Conservation (phyloP, 1,284 basidiomycete genomes). For the Microbotryum lychnidis-dioicae region DNA sequence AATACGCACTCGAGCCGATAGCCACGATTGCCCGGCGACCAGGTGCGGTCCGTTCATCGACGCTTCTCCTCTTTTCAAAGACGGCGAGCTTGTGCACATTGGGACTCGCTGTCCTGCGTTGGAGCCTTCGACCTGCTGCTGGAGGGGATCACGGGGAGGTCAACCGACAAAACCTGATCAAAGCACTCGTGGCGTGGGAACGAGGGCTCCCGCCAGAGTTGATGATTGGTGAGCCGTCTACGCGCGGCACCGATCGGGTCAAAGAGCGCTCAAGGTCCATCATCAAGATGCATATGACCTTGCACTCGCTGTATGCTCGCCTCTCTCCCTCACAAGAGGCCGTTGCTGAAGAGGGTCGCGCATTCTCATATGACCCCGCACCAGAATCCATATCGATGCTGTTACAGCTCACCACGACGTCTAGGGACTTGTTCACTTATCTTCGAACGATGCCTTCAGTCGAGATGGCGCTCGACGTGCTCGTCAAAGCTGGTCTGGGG, state of each 20-base stretch:
- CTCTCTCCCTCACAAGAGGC: not conserved
- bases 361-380: conserved; percentile 10
- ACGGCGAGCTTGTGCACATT: conserved; percentile 21
- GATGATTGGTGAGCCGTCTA: conserved; percentile 3
- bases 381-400: conserved; percentile 10
- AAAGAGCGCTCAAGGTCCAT: conserved; percentile 14
- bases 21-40: not conserved
- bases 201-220: conserved; percentile 8
- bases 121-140: conserved; percentile 11
- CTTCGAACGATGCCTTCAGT: conserved; percentile 15
- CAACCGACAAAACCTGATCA: conserved; percentile 10
- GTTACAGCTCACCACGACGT: conserved; percentile 5
- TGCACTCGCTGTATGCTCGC: conserved; percentile 7
- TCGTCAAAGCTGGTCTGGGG: not conserved
- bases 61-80: conserved; percentile 15
- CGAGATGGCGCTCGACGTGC: conserved; percentile 15
- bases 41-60: conserved; percentile 13
- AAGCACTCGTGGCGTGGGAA: conserved; percentile 13
- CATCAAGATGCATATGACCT: conserved; percentile 23
- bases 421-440: conserved; percentile 16
- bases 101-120: conserved; percentile 13
- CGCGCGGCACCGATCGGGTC: conserved; percentile 1
- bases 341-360: not conserved
- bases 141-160: conserved; percentile 14
- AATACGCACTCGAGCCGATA: conserved; percentile 3